Percentiles rank a stretch among this genome's conserved stretches.
Evolutionary conservation across 1,284 basidiomycete species (phyloP).

Genomic region (Moniliella sp.): DNA sequence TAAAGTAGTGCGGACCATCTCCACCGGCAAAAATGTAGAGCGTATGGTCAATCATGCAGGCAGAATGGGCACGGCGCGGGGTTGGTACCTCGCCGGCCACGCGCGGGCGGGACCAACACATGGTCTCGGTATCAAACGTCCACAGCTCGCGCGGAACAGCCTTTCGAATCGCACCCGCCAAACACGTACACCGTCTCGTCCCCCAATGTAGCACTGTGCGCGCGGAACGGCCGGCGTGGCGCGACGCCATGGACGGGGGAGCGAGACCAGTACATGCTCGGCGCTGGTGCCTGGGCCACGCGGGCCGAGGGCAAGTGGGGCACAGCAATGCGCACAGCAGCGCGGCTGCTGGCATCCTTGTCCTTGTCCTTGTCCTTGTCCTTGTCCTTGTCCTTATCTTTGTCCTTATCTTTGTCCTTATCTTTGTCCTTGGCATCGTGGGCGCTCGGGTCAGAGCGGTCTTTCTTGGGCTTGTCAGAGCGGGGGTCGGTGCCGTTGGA

Average conservation of each 20-base stretch:
- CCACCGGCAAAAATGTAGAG: conserved; percentile 71
- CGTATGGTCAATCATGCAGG: conserved; percentile 54
- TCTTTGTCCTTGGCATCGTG: too few relatives aligned
- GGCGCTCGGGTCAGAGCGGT: too few relatives aligned
- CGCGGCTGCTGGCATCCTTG: too few relatives aligned
- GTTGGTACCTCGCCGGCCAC: conserved; percentile 54
- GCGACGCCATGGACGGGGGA: conserved; percentile 57
- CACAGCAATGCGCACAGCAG: not conserved
- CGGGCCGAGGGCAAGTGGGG: not conserved
- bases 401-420: too few relatives aligned
- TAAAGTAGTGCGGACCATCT: conserved; percentile 44
- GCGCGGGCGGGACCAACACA: conserved; percentile 63
- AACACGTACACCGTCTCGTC: conserved; percentile 65
- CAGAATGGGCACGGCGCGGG: conserved; percentile 65
- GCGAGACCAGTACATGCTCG: conserved; percentile 63
- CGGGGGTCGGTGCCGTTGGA: too few relatives aligned
- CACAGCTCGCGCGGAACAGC: conserved; percentile 56
- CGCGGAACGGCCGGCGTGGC: conserved; percentile 54
- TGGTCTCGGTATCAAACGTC: conserved; percentile 69
- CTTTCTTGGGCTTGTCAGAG: too few relatives aligned
- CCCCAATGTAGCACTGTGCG: conserved; percentile 62
- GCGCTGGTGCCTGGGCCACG: conserved; percentile 6
- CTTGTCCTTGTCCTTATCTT: too few relatives aligned
- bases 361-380: too few relatives aligned
- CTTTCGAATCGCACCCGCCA: conserved; percentile 64